Evolutionary conservation across 345 rosid species (phyloP).

Genomic region (Salix viminalis): DNA sequence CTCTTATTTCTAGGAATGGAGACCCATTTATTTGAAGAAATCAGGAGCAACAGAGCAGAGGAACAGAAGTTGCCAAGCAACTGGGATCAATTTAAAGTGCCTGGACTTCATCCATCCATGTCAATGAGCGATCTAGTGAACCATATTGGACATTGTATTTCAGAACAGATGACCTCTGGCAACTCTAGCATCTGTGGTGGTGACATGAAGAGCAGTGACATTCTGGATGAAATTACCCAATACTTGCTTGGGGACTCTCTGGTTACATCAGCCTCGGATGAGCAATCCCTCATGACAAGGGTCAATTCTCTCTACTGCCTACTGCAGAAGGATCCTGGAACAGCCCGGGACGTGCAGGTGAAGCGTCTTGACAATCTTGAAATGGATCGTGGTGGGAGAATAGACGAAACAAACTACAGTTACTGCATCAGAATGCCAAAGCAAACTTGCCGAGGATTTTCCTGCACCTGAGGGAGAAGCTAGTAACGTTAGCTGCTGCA

Average conservation of each 20-base stretch:
- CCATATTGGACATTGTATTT: slow-evolving; percentile 56
- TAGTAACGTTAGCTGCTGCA: slow-evolving; percentile 38
- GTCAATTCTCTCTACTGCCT: slow-evolving; percentile 93
- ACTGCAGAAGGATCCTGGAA: slow-evolving; percentile 61
- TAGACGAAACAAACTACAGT: slow-evolving; percentile 7
- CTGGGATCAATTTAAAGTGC: slow-evolving; percentile 73
- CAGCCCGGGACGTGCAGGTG: slow-evolving; percentile 41
- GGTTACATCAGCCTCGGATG: slow-evolving; percentile 58
- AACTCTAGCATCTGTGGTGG: slow-evolving; percentile 31
- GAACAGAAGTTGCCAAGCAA: slow-evolving; percentile 33
- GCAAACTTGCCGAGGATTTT: not conserved
- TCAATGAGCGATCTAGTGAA: slow-evolving; percentile 85
- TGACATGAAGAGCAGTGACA: slow-evolving; percentile 27
- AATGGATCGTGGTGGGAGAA: not conserved
- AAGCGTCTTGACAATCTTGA: slow-evolving; percentile 1
- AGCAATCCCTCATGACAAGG: slow-evolving; percentile 82
- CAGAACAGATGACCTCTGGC: slow-evolving; percentile 56
- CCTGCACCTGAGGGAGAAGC: not conserved
- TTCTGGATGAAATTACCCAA: slow-evolving; percentile 68
- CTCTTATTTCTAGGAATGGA: slow-evolving; percentile 44
- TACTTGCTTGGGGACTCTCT: slow-evolving; percentile 75
- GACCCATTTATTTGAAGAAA: slow-evolving; percentile 43
- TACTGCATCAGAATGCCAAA: slow-evolving; percentile 1
- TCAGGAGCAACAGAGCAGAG: slow-evolving; percentile 3
- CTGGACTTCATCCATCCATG: slow-evolving; percentile 77